Percentiles rank a stretch among this genome's conserved stretches.
Evolutionary conservation across 2,329 filamentous ascomycete species (phyloP).

Genomic region (Chrysoporthe puriensis): DNA sequence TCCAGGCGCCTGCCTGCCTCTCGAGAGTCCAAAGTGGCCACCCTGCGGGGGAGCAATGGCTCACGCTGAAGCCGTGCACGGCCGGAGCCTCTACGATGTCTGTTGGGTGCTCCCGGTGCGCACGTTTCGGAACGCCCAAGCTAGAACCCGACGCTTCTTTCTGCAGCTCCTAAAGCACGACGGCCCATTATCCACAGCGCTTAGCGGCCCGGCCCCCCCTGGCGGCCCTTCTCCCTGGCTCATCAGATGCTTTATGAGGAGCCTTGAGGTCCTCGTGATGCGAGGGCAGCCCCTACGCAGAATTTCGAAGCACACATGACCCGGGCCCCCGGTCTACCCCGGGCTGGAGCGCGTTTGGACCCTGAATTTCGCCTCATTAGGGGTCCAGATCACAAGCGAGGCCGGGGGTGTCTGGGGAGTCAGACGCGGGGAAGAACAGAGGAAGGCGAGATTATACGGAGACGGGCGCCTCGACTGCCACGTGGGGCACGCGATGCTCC

Average conservation of each 20-base stretch:
- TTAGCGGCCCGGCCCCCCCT: neutral
- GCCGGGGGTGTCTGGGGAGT: constrained; percentile 10
- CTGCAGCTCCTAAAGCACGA: neutral
- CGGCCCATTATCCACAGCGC: neutral
- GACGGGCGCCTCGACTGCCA: neutral
- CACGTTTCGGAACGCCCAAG: neutral
- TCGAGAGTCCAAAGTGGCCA: too few species aligned
- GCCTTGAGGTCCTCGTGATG: constrained; percentile 8
- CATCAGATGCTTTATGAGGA: neutral
- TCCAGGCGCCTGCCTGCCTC: neutral
- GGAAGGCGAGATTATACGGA: neutral
- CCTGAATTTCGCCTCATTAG: constrained; percentile 14
- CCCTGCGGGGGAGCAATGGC: too few species aligned
- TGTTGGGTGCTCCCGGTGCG: neutral
- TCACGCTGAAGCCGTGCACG: neutral
- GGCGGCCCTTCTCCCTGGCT: neutral
- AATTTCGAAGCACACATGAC: constrained; percentile 21
- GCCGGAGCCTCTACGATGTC: neutral
- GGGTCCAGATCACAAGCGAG: constrained; percentile 24
- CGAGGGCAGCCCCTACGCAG: constrained; percentile 6
- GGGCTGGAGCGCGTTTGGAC: constrained; percentile 10
- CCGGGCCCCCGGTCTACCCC: constrained; percentile 20
- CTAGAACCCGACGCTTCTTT: neutral
- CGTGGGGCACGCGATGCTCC: neutral
- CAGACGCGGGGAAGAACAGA: constrained; percentile 18